A percentile compares a stretch with the other conserved stretches of the same genome.
These are phyloP conservation scores for Leptosphaerulina australis DNA, from an alignment of 2,329 filamentous ascomycete genomes.

Conservation along the genomic window DNA sequence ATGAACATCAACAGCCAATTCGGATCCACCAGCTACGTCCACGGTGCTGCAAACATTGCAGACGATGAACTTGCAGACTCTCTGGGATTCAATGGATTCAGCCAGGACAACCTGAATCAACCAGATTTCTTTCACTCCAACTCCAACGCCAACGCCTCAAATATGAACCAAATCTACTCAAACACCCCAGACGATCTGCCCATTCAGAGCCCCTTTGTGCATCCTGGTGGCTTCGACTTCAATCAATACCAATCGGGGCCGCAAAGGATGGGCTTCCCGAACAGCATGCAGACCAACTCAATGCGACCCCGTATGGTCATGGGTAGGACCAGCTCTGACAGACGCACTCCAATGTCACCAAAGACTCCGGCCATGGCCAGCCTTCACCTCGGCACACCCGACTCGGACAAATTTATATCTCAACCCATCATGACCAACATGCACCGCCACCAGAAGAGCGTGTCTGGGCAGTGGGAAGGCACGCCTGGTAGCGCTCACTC, in stretches of 20 bases:
- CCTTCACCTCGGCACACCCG: constrained; percentile 72
- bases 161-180: constrained; percentile 78
- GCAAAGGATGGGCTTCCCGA: constrained; percentile 55
- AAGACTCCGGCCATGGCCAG: constrained; percentile 79
- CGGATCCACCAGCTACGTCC: constrained; percentile 72
- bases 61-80: constrained; percentile 86
- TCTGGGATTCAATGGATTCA: constrained; percentile 63
- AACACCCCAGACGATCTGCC: constrained; percentile 90
- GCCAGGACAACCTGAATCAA: constrained; percentile 64
- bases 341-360: constrained; percentile 80
- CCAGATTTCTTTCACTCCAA: constrained; percentile 57
- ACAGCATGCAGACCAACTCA: constrained; percentile 41
- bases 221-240: constrained; percentile 71
- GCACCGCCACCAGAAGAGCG: constrained; percentile 76
- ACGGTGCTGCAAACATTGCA: constrained; percentile 77
- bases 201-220: constrained; percentile 86
- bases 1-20: constrained; percentile 62
- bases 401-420: constrained; percentile 73
- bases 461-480: constrained; percentile 88
- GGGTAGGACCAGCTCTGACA: constrained; percentile 70
- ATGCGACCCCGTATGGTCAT: constrained; percentile 50
- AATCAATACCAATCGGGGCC: constrained; percentile 74
- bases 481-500: constrained; percentile 84
- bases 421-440: constrained; percentile 77
- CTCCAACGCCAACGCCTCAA: constrained; percentile 57